Percentiles rank a stretch among this genome's conserved stretches.
Conservation (phyloP, 2,329 filamentous ascomycete species). For the Pseudogymnoascus sp. region DNA sequence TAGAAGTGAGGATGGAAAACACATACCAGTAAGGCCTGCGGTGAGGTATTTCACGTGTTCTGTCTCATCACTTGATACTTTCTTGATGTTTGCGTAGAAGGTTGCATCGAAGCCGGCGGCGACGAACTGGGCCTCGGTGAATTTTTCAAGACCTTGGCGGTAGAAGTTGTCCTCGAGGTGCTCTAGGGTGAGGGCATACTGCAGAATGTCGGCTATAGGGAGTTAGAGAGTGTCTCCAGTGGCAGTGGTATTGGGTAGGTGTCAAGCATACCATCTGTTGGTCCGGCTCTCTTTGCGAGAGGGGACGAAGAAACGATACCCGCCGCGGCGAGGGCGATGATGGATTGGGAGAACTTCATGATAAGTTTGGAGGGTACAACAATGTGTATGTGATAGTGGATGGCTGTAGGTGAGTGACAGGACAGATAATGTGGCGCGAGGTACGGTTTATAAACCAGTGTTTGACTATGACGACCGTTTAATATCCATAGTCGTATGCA, state of each 20-base stretch:
- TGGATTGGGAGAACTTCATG: conserved; percentile 20
- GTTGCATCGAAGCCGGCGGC: conserved; percentile 41
- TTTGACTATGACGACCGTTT: background rate
- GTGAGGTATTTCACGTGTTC: conserved; percentile 51
- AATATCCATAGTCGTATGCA: background rate
- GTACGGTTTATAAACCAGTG: conserved; percentile 1
- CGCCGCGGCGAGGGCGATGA: conserved; percentile 17
- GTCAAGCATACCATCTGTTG: conserved; percentile 13
- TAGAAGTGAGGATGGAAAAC: conserved; percentile 20
- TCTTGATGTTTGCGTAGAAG: conserved; percentile 51
- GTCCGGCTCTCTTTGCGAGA: conserved; percentile 16
- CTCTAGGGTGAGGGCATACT: conserved; percentile 45
- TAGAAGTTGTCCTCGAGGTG: conserved; percentile 58
- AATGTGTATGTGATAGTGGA: background rate
- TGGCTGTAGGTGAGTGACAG: background rate
- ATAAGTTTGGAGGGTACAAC: background rate
- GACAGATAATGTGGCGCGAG: background rate
- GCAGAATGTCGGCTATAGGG: conserved; percentile 32
- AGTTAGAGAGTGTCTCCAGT: background rate
- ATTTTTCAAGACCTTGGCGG: conserved; percentile 49
- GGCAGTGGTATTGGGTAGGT: background rate
- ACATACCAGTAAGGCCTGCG: conserved; percentile 30
- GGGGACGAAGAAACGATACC: conserved; percentile 17
- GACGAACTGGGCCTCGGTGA: conserved; percentile 44
- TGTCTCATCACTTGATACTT: conserved; percentile 47